Conservation (phyloP, 495 filamentous ascomycete species). For the Aspergillus indologenus region DNA sequence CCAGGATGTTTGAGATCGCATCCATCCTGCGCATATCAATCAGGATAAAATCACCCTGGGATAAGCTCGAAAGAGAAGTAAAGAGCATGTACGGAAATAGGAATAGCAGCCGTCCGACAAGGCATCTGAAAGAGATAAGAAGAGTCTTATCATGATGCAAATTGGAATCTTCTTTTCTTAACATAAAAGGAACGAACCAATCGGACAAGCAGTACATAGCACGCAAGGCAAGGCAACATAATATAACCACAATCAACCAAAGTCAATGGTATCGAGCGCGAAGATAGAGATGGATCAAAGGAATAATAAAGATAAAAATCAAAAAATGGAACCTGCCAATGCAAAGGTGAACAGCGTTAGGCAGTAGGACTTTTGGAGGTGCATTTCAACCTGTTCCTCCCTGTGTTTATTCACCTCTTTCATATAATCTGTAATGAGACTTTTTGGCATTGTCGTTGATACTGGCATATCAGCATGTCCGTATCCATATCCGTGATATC, state of each 20-base stretch:
- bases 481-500: slow-evolving; percentile 17
- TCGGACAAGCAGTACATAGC: background rate
- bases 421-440: background rate
- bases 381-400: background rate
- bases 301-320: slow-evolving; percentile 3
- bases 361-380: slow-evolving; percentile 1
- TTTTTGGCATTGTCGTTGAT: slow-evolving; percentile 7
- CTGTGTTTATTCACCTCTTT: slow-evolving; percentile 7
- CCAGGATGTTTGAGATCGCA: background rate
- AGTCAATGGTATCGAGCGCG: slow-evolving; percentile 22
- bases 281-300: slow-evolving; percentile 1
- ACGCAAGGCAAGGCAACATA: slow-evolving; percentile 4
- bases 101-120: background rate
- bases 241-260: slow-evolving; percentile 10
- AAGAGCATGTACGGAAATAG: background rate
- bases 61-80: background rate
- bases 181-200: background rate
- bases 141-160: background rate
- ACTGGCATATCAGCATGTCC: slow-evolving; percentile 15
- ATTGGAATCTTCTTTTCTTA: background rate
- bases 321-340: slow-evolving; percentile 1
- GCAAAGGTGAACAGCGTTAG: background rate
- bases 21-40: background rate
- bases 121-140: background rate
- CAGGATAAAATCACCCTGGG: background rate